Conservation (phyloP, 352 stramenopile genomes). For the Globisporangium sylvaticum region DNA sequence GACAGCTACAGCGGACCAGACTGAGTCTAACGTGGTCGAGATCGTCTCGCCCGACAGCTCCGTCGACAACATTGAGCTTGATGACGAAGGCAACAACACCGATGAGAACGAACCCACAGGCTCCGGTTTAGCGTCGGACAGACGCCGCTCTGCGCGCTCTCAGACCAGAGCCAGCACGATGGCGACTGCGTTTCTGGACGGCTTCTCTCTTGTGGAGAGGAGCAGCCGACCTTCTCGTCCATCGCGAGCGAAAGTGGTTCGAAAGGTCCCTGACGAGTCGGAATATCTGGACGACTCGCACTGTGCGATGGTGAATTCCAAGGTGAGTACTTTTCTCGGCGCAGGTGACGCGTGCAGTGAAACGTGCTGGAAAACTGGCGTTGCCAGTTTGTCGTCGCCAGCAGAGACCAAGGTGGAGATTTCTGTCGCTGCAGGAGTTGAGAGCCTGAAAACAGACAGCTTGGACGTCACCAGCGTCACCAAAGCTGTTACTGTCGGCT, state of each 20-base stretch:
- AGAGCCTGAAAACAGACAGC: not conserved
- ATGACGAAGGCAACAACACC: not conserved
- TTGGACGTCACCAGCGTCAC: not conserved
- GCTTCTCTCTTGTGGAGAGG: constrained; percentile 14
- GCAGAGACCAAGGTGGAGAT: not conserved
- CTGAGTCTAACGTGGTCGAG: not conserved
- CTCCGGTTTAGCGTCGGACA: constrained; percentile 24
- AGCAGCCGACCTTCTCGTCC: constrained; percentile 24
- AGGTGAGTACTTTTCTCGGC: constrained; percentile 39
- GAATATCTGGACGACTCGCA: constrained; percentile 72
- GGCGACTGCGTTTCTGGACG: constrained; percentile 54
- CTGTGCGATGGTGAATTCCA: constrained; percentile 30
- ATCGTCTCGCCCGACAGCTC: not conserved
- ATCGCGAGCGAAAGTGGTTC: constrained; percentile 23
- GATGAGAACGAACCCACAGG: constrained; percentile 10
- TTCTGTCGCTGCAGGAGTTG: not conserved
- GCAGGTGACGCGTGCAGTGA: constrained; percentile 30
- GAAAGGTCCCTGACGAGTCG: constrained; percentile 38
- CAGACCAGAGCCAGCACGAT: constrained; percentile 54
- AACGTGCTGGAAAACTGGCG: constrained; percentile 35
- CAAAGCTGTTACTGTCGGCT: constrained; percentile 16
- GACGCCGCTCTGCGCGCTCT: constrained; percentile 51
- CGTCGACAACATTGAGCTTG: constrained; percentile 1
- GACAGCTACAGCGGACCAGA: not conserved
- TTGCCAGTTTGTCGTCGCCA: not conserved